Base-by-base conservation (phyloP, 371 early-diverging fungal species). In the Rhizopus sp. region DNA sequence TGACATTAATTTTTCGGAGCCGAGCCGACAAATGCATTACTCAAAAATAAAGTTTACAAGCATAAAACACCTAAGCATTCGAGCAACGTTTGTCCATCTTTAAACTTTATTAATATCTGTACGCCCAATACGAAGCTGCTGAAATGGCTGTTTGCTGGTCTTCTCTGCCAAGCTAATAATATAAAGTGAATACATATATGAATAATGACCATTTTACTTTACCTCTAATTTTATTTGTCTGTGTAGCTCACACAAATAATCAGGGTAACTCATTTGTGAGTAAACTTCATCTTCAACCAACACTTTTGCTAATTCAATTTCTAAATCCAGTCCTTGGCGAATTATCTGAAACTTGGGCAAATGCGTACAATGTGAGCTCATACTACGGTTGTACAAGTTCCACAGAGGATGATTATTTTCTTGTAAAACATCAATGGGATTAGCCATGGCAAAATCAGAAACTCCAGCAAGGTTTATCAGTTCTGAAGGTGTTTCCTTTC, bases 241-340 rank as follows among this genome's bases (percentile, higher is more conserved):
- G 71, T 98, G 98, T 50, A 96, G 85, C 42, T 82, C 71, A 57
- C 93, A 92, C 23, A 98, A 74, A 63, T 88, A 96, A 66, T 97
- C 98, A 7, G 96, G 93, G 73, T 98, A 97, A 35, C 84, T 87
- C 90, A 91, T 82, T 49, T 85, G 86, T 42, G 88, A 92, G 53
- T 83, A 85, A 49, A 88, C 89, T 67, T 90, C 90, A 66, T 93
- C 95, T 66, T 95, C 94, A 10, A 86, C 73, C 54, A 95, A 59
- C 35, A 78, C 67, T 17, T 78, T 78, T 35, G 72, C 69, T 55
- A 93, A 85, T 55, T 87, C 86, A 0, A 79, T 62, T 60, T 92
- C 94, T 42, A 79, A 63, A 63, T 88, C 91, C 41, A 82, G 53
- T 44, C 80, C 79, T 56, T 87, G 87, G 42, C 91, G 75, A 29